These are phyloP conservation scores for Lizonia empirigonia DNA, from an alignment of 2,329 filamentous ascomycete species.

Conservation along the genomic window DNA sequence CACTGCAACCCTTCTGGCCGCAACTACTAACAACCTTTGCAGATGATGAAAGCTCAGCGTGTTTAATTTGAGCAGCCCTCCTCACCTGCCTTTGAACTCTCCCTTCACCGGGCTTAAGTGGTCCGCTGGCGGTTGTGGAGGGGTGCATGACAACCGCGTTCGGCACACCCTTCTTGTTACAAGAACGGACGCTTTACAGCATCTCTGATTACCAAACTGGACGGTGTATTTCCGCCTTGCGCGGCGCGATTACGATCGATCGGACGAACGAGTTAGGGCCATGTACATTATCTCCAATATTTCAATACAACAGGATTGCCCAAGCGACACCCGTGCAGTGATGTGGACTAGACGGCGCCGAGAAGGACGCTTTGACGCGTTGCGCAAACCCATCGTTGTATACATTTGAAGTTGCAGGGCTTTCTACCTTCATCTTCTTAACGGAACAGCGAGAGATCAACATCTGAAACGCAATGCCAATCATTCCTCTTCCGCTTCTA, in stretches of 20 bases:
- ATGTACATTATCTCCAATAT: slow-evolving; percentile 16
- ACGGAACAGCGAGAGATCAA: slow-evolving; percentile 47
- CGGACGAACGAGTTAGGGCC: slow-evolving; percentile 9
- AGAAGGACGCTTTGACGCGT: too few relatives aligned
- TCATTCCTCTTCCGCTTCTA: slow-evolving; percentile 42
- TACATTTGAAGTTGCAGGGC: slow-evolving; percentile 36
- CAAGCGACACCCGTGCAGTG: neutral
- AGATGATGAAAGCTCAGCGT: slow-evolving; percentile 99
- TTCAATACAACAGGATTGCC: slow-evolving; percentile 9
- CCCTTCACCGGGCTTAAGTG: slow-evolving; percentile 88
- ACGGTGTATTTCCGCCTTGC: slow-evolving; percentile 48
- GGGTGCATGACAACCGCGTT: slow-evolving; percentile 95
- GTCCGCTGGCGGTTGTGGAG: slow-evolving; percentile 69
- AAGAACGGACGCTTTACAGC: slow-evolving; percentile 93
- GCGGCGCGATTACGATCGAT: slow-evolving; percentile 7
- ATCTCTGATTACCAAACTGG: slow-evolving; percentile 84
- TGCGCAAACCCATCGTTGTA: slow-evolving; percentile 27
- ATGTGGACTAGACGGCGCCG: neutral
- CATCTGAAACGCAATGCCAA: slow-evolving; percentile 42
- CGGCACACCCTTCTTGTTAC: slow-evolving; percentile 99
- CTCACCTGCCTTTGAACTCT: slow-evolving; percentile 76
- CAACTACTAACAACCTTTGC: slow-evolving; percentile 31
- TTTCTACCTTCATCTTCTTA: slow-evolving; percentile 40
- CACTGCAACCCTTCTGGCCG: slow-evolving; percentile 1
- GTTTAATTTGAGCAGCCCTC: slow-evolving; percentile 84